A percentile compares a stretch with the other conserved stretches of the same genome.
These are phyloP conservation scores for Phytophthora megakarya DNA, from an alignment of 352 stramenopile genomes.

Conservation along the genomic window DNA sequence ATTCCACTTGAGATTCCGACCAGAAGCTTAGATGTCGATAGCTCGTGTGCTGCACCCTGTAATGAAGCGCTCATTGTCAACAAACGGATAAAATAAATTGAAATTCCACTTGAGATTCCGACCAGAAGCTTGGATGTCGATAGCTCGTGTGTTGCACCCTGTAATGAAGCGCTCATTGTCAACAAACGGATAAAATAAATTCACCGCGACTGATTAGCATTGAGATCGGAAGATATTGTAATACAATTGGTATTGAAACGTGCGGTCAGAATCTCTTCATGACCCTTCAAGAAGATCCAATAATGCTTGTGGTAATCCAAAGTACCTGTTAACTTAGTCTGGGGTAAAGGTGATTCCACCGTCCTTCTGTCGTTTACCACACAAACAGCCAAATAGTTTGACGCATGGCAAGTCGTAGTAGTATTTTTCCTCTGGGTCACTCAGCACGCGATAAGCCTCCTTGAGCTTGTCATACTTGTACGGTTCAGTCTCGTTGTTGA, in stretches of 20 bases:
- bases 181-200: not conserved
- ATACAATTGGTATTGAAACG: too few relatives aligned
- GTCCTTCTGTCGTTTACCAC: slow-evolving; percentile 81
- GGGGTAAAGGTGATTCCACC: slow-evolving; percentile 77
- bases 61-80: slow-evolving; percentile 19
- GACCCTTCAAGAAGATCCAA: slow-evolving; percentile 33
- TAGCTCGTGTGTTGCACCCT: slow-evolving; percentile 33
- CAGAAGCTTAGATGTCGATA: slow-evolving; percentile 47
- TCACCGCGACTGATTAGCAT: not conserved
- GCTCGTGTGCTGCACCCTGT: slow-evolving; percentile 27
- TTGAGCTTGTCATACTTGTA: slow-evolving; percentile 86
- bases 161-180: slow-evolving; percentile 20
- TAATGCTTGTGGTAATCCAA: not conserved
- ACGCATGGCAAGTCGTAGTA: slow-evolving; percentile 86
- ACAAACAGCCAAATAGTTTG: slow-evolving; percentile 81
- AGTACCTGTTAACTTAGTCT: slow-evolving; percentile 39
- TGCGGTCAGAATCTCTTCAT: slow-evolving; percentile 18
- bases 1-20: slow-evolving; percentile 44
- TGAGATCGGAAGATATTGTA: slow-evolving; percentile 12
- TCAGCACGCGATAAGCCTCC: slow-evolving; percentile 77
- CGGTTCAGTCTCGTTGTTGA: slow-evolving; percentile 86
- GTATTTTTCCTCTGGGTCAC: slow-evolving; percentile 83
- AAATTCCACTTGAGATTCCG: slow-evolving; percentile 41
- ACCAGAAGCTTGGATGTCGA: slow-evolving; percentile 50
- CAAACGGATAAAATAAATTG: not conserved